Evolutionary conservation across 2,329 filamentous ascomycete genomes (phyloP).

Genomic region (Trichoderma simmonsii): DNA sequence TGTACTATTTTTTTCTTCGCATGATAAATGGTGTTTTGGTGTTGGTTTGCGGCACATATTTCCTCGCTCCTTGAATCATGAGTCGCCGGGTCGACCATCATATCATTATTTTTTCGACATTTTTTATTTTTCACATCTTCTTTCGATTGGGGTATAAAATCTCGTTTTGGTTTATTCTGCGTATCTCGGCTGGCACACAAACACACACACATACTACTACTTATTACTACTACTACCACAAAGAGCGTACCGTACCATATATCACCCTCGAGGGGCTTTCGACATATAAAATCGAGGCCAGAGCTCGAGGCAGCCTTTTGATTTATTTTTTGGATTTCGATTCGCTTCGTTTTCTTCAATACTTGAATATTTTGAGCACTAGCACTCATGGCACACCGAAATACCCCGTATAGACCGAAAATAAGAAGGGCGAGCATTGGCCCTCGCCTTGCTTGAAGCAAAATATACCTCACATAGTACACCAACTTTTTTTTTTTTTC

Average conservation of each 20-base stretch:
- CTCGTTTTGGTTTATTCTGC: slow-evolving; percentile 25
- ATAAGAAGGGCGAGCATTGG: slow-evolving; percentile 28
- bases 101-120: slow-evolving; percentile 10
- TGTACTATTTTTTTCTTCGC: slow-evolving; percentile 20
- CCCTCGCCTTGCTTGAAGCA: slow-evolving; percentile 31
- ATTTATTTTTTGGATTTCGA: slow-evolving; percentile 19
- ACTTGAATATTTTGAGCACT: slow-evolving; percentile 22
- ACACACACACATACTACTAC: background rate
- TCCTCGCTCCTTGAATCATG: slow-evolving; percentile 21
- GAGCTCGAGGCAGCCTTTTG: slow-evolving; percentile 23
- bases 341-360: slow-evolving; percentile 6
- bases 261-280: slow-evolving; percentile 22
- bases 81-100: slow-evolving; percentile 25
- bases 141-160: slow-evolving; percentile 28
- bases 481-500: slow-evolving; percentile 32
- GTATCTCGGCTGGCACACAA: slow-evolving; percentile 28
- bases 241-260: background rate
- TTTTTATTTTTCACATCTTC: slow-evolving; percentile 4
- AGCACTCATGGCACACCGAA: slow-evolving; percentile 29
- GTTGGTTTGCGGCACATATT: slow-evolving; percentile 21
- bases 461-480: slow-evolving; percentile 27
- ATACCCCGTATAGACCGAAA: slow-evolving; percentile 39
- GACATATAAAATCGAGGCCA: slow-evolving; percentile 31
- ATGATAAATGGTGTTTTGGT: slow-evolving; percentile 23
- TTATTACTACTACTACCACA: background rate